Percentiles rank a stretch among this genome's conserved stretches.
Evolutionary conservation across 2,329 filamentous ascomycete genomes (phyloP).

Genomic region (Neurospora crassa): DNA sequence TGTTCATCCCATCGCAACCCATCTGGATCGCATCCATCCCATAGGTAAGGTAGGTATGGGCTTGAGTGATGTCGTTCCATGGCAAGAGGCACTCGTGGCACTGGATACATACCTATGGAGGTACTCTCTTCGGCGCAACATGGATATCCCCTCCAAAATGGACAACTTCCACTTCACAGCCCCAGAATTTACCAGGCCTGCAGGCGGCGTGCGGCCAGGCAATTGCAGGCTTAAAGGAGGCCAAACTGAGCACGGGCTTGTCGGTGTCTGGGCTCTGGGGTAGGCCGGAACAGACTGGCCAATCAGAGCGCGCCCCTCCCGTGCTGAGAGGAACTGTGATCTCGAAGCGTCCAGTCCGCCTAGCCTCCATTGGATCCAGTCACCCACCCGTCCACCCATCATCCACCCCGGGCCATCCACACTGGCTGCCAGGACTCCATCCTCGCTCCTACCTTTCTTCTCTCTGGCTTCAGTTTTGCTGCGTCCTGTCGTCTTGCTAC

Average conservation of each 20-base stretch:
- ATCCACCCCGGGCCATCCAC: constrained; percentile 2
- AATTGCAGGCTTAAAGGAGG: constrained; percentile 2
- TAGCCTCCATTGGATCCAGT: constrained; percentile 4
- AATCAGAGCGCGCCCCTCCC: constrained; percentile 16
- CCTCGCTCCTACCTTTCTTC: constrained; percentile 16
- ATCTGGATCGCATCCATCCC: background rate
- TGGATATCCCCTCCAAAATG: background rate
- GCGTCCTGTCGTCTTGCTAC: background rate
- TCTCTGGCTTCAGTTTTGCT: constrained; percentile 11
- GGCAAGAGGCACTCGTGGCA: background rate
- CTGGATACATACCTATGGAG: background rate
- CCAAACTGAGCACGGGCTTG: constrained; percentile 12
- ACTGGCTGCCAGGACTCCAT: background rate
- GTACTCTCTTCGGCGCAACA: background rate
- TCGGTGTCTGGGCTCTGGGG: constrained; percentile 3
- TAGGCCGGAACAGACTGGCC: constrained; percentile 5
- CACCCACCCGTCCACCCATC: constrained; percentile 8
- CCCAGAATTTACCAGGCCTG: background rate
- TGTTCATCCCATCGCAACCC: background rate
- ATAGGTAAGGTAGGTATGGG: background rate
- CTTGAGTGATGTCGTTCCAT: background rate
- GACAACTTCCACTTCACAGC: background rate
- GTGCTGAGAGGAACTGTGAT: constrained; percentile 16
- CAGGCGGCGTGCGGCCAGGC: constrained; percentile 10
- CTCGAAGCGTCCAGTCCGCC: constrained; percentile 13